phyloP scores from a whole-genome alignment of 306 rosid species.

The Carpinus fangiana region DNA sequence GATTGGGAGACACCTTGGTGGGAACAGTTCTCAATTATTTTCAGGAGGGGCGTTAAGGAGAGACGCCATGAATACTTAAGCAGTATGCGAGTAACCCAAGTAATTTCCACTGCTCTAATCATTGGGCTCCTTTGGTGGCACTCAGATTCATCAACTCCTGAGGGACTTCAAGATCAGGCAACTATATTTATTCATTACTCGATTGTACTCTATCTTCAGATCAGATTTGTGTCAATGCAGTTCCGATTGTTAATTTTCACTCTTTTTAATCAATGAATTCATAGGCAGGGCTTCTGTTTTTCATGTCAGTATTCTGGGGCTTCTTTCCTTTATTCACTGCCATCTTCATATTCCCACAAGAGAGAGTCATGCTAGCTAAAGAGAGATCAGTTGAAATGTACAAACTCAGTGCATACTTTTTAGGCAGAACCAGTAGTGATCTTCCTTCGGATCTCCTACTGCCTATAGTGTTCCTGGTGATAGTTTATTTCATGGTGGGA shows the following conservation, averaged over 20 bases:
- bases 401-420: constrained; percentile 1
- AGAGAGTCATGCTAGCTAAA: not conserved
- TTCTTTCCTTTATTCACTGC: constrained; percentile 4
- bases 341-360: constrained; percentile 4
- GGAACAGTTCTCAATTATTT: constrained; percentile 4
- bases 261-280: not conserved
- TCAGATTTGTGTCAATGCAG: not conserved
- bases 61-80: not conserved
- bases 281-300: not conserved
- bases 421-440: constrained; percentile 8
- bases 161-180: constrained; percentile 12
- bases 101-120: not conserved
- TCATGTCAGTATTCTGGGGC: constrained; percentile 2
- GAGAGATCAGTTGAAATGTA: constrained; percentile 1
- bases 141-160: not conserved
- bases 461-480: not conserved
- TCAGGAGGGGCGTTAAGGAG: not conserved
- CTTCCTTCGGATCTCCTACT: constrained; percentile 1
- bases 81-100: not conserved
- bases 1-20: not conserved
- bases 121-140: constrained; percentile 7
- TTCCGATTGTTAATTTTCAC: not conserved
- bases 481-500: constrained; percentile 8
- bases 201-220: not conserved
- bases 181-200: not conserved